Conservation (phyloP, 1,139 yeast species). For the Suhomyces panamericanus region DNA sequence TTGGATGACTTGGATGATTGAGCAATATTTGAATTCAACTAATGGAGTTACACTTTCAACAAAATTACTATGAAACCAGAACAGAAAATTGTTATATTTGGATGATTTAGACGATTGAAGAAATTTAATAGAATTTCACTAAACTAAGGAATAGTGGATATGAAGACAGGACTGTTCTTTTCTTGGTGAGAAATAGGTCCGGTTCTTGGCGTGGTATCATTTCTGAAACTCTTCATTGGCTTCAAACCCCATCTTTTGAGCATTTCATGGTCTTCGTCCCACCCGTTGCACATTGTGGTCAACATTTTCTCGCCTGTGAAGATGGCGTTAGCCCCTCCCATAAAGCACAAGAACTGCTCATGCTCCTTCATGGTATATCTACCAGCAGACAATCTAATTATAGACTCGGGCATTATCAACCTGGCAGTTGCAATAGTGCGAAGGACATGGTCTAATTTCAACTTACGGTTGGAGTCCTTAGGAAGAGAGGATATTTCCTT, state of each 20-base stretch:
- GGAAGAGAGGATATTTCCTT: slow-evolving; percentile 48
- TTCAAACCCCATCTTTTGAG: slow-evolving; percentile 67
- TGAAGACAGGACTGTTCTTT: background rate
- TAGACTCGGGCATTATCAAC: slow-evolving; percentile 68
- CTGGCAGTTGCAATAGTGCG: slow-evolving; percentile 78
- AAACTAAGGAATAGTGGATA: background rate
- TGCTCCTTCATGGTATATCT: slow-evolving; percentile 77
- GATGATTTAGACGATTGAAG: background rate
- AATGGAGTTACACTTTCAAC: too few species aligned
- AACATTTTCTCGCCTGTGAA: slow-evolving; percentile 82
- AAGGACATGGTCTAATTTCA: slow-evolving; percentile 61
- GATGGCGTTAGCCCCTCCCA: slow-evolving; percentile 79
- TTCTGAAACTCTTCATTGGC: slow-evolving; percentile 55
- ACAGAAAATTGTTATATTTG: too few species aligned
- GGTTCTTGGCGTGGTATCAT: background rate
- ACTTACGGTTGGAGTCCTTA: slow-evolving; percentile 37
- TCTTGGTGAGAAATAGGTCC: background rate
- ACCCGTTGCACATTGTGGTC: slow-evolving; percentile 80
- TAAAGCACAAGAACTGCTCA: slow-evolving; percentile 72
- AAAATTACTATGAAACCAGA: too few species aligned
- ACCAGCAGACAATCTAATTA: slow-evolving; percentile 78
- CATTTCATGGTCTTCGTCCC: slow-evolving; percentile 80
- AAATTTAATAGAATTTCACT: background rate
- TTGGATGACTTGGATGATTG: slow-evolving; percentile 17
- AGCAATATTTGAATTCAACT: too few species aligned